Conservation (phyloP, 2,329 filamentous ascomycete genomes). For the Didymellaceae sp. region DNA sequence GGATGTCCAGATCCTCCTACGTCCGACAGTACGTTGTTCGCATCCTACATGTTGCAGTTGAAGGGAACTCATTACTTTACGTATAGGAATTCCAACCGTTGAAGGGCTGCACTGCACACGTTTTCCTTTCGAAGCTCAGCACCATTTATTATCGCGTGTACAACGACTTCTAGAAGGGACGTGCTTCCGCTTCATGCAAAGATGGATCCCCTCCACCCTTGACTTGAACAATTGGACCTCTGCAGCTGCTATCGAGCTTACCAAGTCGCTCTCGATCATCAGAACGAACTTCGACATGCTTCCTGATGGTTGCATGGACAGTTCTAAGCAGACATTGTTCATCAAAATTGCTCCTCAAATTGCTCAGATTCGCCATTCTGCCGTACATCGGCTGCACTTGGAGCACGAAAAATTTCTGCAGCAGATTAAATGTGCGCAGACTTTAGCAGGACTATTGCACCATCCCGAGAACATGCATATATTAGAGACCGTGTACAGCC, state of each 20-base stretch:
- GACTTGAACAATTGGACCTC: not conserved
- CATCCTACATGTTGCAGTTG: not conserved
- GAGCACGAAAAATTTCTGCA: not conserved
- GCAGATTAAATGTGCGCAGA: not conserved
- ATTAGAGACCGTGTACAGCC: not conserved
- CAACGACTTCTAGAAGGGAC: slow-evolving; percentile 2
- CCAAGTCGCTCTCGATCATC: not conserved
- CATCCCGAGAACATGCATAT: not conserved
- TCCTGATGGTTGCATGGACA: slow-evolving; percentile 3
- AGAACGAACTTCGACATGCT: not conserved
- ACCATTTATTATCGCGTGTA: not conserved
- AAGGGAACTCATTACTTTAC: not conserved
- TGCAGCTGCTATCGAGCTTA: slow-evolving; percentile 8
- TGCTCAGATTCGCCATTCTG: slow-evolving; percentile 2
- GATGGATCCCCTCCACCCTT: not conserved
- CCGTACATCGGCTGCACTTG: slow-evolving; percentile 7
- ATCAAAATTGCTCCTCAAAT: not conserved
- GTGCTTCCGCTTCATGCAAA: slow-evolving; percentile 1
- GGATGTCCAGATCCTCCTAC: not conserved
- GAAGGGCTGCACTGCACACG: not conserved
- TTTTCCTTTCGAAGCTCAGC: slow-evolving; percentile 2
- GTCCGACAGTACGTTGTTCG: not conserved
- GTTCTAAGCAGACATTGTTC: not conserved
- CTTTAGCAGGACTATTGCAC: not conserved
- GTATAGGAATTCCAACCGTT: not conserved